phyloP scores from a whole-genome alignment of 2,329 filamentous ascomycete genomes.

The Coniochaeta pulveracea region DNA sequence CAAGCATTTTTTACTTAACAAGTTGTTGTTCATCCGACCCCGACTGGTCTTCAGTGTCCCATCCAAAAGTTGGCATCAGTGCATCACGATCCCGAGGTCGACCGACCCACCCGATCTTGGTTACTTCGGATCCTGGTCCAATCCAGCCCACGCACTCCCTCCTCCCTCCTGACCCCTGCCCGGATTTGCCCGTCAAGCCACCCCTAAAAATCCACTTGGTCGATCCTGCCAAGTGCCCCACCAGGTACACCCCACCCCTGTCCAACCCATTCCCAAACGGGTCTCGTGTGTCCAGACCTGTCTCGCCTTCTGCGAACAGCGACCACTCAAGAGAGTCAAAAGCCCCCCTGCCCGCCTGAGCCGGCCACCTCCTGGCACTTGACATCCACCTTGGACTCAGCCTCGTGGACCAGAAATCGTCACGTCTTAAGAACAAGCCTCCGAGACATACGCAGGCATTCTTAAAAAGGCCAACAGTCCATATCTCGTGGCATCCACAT shows the following conservation, averaged over 20 bases:
- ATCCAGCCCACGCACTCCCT: not conserved
- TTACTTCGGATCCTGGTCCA: too few species aligned
- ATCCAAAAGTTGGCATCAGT: too few species aligned
- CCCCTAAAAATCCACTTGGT: not conserved
- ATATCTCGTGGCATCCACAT: not conserved
- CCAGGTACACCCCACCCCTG: too few species aligned
- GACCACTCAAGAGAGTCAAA: not conserved
- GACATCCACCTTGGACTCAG: slow-evolving; percentile 4
- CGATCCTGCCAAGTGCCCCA: slow-evolving; percentile 1
- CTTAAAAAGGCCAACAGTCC: too few species aligned
- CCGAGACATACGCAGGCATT: slow-evolving; percentile 1
- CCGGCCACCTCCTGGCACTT: slow-evolving; percentile 4
- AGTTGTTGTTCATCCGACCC: too few species aligned
- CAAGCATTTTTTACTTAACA: too few species aligned
- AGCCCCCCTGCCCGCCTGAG: slow-evolving; percentile 3
- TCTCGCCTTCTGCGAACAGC: slow-evolving; percentile 2
- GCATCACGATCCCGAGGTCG: too few species aligned
- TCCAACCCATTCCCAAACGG: too few species aligned
- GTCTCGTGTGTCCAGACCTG: slow-evolving; percentile 3
- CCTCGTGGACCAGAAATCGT: slow-evolving; percentile 3
- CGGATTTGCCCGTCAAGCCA: slow-evolving; percentile 3
- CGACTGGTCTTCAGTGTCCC: too few species aligned
- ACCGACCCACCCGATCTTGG: too few species aligned
- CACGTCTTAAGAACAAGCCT: slow-evolving; percentile 2
- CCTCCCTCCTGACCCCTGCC: not conserved